Base-by-base conservation (phyloP, 2,329 filamentous ascomycete species). In the Xylaria sp. region DNA sequence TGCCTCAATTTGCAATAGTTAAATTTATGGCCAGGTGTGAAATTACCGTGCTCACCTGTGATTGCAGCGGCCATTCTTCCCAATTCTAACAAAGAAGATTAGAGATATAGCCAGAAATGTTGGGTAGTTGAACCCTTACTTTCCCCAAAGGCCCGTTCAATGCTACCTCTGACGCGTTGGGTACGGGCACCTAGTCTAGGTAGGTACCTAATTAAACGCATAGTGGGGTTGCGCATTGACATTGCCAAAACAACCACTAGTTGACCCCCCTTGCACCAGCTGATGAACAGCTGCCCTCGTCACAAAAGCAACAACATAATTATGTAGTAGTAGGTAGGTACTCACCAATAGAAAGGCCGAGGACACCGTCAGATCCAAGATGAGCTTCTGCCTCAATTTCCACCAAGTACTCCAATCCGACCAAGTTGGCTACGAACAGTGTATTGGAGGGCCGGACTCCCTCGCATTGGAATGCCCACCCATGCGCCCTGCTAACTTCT, bases 391-490 rank as follows among this genome's bases (percentile, higher is more conserved):
- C 67, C 61, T 70, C 67, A 14, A 71, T 66, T 51, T 71, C 69
- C 15, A 69, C 69, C 14, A 69, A 60, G 43, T 59, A 64, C n/a
- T 63, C 65, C 1, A 35, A 46, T 3, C 69, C 67, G 2, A 69
- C 46, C 15, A 67, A 19, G 7, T 59, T 50, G 4, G 60, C 65
- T 7, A 61, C 59, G 7, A 66, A 53, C 6, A 71, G 57, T 3
- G 64, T 71, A 43, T 69, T 69, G 4, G 65, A 55, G 2, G 69
- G 69, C 2, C 64, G 59, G 17, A 73, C 60, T 1, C 66, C 70
- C n/a, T 66, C 70, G 56, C 67, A 70, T 17, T 60, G 19, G 59
- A 75, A 73, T 12, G 56, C 63, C 72, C 69, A 72, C 5, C 72
- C 73, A 47, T 74, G 73, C 1, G 69, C 73, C 40, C 53, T 49